These are phyloP conservation scores for Cryptosporidium canis DNA, from an alignment of 169 alveolate genomes.

Conservation along the genomic window DNA sequence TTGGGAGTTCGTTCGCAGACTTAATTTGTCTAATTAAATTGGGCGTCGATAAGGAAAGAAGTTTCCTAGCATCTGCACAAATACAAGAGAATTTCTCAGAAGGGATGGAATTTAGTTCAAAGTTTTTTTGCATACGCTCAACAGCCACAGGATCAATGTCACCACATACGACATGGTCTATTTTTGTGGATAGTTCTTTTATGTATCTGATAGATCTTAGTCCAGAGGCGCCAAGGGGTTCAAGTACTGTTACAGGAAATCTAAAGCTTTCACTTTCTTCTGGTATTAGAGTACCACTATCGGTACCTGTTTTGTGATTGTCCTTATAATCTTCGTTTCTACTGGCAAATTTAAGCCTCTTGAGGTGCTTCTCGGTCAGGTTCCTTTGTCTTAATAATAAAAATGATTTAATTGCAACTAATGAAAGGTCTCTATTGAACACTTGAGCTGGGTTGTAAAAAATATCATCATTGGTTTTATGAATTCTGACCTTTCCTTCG, in stretches of 20 bases:
- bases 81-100: conserved; percentile 71
- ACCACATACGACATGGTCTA: conserved; percentile 82
- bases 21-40: conserved; percentile 18
- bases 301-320: not conserved
- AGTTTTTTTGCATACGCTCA: conserved; percentile 82
- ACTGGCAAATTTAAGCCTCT: not conserved
- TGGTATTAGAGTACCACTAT: not conserved
- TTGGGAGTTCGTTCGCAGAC: not conserved
- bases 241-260: conserved; percentile 76
- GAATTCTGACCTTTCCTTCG: conserved; percentile 83
- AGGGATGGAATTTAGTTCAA: conserved; percentile 81
- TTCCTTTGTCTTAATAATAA: conserved; percentile 1
- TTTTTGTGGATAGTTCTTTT: conserved; percentile 81
- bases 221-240: conserved; percentile 90
- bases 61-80: conserved; percentile 74
- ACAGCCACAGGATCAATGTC: conserved; percentile 90
- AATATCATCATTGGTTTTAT: conserved; percentile 77
- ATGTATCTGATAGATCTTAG: conserved; percentile 87
- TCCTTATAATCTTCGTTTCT: not conserved
- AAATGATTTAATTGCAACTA: conserved; percentile 55
- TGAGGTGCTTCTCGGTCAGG: not conserved
- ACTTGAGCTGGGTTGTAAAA: conserved; percentile 93
- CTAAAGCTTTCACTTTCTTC: not conserved
- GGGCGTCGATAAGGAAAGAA: conserved; percentile 65
- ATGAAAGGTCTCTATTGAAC: conserved; percentile 91